Conservation (phyloP, 176 grass and related monocot genomes). For the Chrysopogon serrulatus region DNA sequence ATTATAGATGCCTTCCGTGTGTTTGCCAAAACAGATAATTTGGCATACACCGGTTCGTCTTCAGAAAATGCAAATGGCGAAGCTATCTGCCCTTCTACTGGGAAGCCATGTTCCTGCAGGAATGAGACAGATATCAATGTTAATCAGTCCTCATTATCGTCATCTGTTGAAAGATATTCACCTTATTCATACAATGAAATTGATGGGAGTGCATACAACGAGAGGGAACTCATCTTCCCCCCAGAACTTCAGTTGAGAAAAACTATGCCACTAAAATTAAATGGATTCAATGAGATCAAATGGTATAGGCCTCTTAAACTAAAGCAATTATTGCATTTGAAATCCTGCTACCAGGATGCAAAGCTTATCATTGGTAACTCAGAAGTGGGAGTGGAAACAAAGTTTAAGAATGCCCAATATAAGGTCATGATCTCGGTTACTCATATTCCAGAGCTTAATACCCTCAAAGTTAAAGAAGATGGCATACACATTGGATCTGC, state of each 20-base stretch:
- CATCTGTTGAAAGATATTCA: conserved; percentile 41
- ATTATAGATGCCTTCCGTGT: conserved; percentile 96
- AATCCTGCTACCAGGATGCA: conserved; percentile 69
- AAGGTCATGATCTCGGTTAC: conserved; percentile 72
- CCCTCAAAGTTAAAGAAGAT: conserved; percentile 58
- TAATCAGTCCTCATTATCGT: conserved; percentile 25
- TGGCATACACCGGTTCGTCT: conserved; percentile 57
- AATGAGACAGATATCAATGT: conserved; percentile 16
- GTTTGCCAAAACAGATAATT: conserved; percentile 90
- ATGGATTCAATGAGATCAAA: conserved; percentile 69
- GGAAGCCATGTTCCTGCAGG: conserved; percentile 83
- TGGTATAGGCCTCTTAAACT: conserved; percentile 91
- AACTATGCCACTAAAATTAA: conserved; percentile 52
- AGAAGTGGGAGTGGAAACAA: conserved; percentile 92
- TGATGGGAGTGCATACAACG: conserved; percentile 70
- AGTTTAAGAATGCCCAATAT: conserved; percentile 85
- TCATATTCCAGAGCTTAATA: conserved; percentile 83
- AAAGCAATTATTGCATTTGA: conserved; percentile 65
- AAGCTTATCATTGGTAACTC: conserved; percentile 89
- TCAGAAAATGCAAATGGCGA: conserved; percentile 38
- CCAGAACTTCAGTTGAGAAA: conserved; percentile 80
- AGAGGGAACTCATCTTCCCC: conserved; percentile 93
- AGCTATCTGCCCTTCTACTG: conserved; percentile 82
- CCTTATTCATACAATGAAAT: conserved; percentile 70
- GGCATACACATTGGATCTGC: conserved; percentile 88